Evolutionary conservation across 371 early-diverging fungal species (phyloP).

Genomic region (Mortierella sp.): DNA sequence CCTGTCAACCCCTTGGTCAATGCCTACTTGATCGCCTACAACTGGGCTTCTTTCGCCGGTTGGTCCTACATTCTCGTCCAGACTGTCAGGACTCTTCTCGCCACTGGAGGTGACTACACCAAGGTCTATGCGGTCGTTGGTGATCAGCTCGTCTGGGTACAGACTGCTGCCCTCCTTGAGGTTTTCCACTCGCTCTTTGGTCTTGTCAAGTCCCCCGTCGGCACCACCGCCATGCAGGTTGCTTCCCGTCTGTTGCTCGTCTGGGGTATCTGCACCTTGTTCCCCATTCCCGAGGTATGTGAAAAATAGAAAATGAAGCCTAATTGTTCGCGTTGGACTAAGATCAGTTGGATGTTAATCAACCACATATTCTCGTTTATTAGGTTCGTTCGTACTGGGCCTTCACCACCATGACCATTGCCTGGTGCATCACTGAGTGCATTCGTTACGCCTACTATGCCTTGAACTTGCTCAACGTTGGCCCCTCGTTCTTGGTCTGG

Average conservation of each 20-base stretch:
- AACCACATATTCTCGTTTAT: background rate
- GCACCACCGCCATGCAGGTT: conserved; percentile 90
- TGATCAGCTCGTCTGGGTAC: conserved; percentile 73
- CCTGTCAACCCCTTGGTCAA: conserved; percentile 58
- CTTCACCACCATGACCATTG: conserved; percentile 88
- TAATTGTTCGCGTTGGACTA: too few species aligned
- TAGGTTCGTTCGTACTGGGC: conserved; percentile 74
- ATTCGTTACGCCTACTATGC: conserved; percentile 92
- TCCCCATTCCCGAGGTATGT: conserved; percentile 72
- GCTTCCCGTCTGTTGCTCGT: conserved; percentile 89
- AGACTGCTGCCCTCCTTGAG: conserved; percentile 86
- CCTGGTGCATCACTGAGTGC: conserved; percentile 94
- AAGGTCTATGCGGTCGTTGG: conserved; percentile 73
- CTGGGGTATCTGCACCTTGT: conserved; percentile 83
- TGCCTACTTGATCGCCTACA: conserved; percentile 85
- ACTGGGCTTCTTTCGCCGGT: conserved; percentile 78
- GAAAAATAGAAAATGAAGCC: background rate
- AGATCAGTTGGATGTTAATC: background rate
- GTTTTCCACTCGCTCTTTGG: conserved; percentile 69
- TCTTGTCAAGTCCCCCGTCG: conserved; percentile 85
- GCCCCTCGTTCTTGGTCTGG: conserved; percentile 75
- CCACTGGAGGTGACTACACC: conserved; percentile 65
- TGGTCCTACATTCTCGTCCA: conserved; percentile 83
- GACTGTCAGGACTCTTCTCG: conserved; percentile 65
- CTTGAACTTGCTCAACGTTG: conserved; percentile 72